Evolutionary conservation across 2,329 filamentous ascomycete species (phyloP).

Genomic region (Beauveria rudraprayagi): DNA sequence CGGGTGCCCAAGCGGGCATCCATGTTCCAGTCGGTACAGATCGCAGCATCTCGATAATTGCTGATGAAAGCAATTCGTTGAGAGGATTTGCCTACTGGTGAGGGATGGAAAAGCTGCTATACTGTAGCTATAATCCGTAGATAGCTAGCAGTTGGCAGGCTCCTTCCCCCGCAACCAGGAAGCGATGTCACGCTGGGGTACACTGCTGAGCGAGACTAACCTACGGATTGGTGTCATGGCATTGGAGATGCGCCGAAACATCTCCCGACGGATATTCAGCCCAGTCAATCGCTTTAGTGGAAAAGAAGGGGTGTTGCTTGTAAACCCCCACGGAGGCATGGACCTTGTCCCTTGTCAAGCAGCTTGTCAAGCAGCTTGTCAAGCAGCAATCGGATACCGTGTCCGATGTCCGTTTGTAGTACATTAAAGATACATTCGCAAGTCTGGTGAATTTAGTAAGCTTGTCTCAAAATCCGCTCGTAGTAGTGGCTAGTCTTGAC

Average conservation of each 20-base stretch:
- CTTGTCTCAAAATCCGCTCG: too few relatives aligned
- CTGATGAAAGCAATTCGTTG: neutral
- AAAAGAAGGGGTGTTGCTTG: neutral
- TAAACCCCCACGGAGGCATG: neutral
- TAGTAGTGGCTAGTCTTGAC: too few relatives aligned
- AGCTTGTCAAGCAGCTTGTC: too few relatives aligned
- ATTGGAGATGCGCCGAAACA: neutral
- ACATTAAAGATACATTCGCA: too few relatives aligned
- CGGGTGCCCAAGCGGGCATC: slow-evolving; percentile 38
- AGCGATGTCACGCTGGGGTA: neutral
- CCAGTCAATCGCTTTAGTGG: neutral
- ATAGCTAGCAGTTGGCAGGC: neutral
- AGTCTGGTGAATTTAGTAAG: too few relatives aligned
- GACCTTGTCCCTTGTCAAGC: neutral
- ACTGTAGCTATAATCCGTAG: neutral
- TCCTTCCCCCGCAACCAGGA: neutral
- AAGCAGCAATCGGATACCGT: neutral
- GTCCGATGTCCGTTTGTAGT: neutral
- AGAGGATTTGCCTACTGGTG: fast-evolving
- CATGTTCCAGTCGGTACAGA: slow-evolving; percentile 31
- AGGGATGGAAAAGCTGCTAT: neutral
- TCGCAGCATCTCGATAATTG: neutral
- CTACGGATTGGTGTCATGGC: neutral
- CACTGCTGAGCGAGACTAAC: neutral
- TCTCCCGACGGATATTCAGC: slow-evolving; percentile 1